Evolutionary conservation across 331 rosid species (phyloP).

Genomic region (Malus hybrid): DNA sequence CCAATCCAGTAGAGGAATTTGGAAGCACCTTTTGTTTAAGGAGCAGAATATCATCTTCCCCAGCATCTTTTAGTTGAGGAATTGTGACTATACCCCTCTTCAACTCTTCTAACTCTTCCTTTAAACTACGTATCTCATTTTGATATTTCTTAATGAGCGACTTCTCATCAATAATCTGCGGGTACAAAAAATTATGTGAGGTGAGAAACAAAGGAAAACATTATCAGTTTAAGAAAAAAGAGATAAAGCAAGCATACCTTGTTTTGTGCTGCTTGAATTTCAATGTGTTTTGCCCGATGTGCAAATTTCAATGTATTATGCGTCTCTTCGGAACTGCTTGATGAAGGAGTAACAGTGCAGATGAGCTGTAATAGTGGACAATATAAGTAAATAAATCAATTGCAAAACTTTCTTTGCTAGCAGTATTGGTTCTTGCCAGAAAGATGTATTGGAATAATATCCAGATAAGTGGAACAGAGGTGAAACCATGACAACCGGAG

Average conservation of each 20-base stretch:
- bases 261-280: constrained; percentile 94
- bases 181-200: constrained; percentile 13
- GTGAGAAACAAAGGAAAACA: constrained; percentile 7
- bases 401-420: not conserved
- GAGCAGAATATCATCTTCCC: constrained; percentile 61
- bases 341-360: constrained; percentile 96
- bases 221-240: not conserved
- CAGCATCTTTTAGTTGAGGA: constrained; percentile 65
- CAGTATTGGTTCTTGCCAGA: not conserved
- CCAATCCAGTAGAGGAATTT: constrained; percentile 11
- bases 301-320: constrained; percentile 96
- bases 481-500: constrained; percentile 5
- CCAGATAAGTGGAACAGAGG: constrained; percentile 2
- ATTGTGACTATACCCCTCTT: constrained; percentile 72
- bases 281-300: constrained; percentile 94
- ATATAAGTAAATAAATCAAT: constrained; percentile 15
- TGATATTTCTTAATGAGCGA: constrained; percentile 98
- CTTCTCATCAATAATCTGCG: constrained; percentile 98
- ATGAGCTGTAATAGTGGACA: constrained; percentile 63
- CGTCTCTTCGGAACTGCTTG: constrained; percentile 93
- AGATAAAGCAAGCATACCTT: constrained; percentile 38
- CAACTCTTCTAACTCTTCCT: constrained; percentile 85
- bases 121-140: constrained; percentile 76
- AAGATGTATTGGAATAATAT: not conserved
- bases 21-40: constrained; percentile 76